Conservation (phyloP, 495 filamentous ascomycete species). For the Tuber indicum region DNA sequence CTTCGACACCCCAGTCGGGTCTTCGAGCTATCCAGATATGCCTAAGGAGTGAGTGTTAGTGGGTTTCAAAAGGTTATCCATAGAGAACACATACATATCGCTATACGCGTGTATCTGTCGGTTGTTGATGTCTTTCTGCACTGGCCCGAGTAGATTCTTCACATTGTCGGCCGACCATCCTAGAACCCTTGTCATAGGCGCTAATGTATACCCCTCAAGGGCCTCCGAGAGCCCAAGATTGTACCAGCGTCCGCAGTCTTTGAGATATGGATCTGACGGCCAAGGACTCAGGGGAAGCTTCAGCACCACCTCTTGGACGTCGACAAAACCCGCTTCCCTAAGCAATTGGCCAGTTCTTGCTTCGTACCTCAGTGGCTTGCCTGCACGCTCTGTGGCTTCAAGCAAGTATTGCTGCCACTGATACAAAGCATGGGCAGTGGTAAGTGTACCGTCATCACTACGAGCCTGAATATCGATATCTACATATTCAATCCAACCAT, state of each 20-base stretch:
- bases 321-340: constrained; percentile 68
- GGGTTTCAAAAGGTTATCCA: constrained; percentile 17
- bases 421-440: constrained; percentile 48
- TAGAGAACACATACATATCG: constrained; percentile 56
- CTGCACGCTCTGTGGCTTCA: constrained; percentile 60
- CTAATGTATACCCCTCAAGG: constrained; percentile 66
- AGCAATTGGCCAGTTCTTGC: constrained; percentile 57
- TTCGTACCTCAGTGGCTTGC: constrained; percentile 62
- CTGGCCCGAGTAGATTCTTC: constrained; percentile 54
- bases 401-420: constrained; percentile 66
- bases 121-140: constrained; percentile 63
- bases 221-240: constrained; percentile 67
- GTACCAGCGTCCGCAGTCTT: constrained; percentile 76
- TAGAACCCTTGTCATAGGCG: constrained; percentile 62
- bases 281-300: constrained; percentile 71
- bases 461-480: constrained; percentile 82
- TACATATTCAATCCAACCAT: constrained; percentile 79
- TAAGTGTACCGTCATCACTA: constrained; percentile 62
- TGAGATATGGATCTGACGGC: constrained; percentile 62
- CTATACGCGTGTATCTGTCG: constrained; percentile 66
- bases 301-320: constrained; percentile 69
- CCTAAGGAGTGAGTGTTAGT: constrained; percentile 42
- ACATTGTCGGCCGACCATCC: constrained; percentile 63
- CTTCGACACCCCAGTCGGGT: constrained; percentile 17
- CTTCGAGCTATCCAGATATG: constrained; percentile 50